These are phyloP conservation scores for Mycosphaerelloides madeirae DNA, from an alignment of 2,329 filamentous ascomycete species.

Conservation along the genomic window DNA sequence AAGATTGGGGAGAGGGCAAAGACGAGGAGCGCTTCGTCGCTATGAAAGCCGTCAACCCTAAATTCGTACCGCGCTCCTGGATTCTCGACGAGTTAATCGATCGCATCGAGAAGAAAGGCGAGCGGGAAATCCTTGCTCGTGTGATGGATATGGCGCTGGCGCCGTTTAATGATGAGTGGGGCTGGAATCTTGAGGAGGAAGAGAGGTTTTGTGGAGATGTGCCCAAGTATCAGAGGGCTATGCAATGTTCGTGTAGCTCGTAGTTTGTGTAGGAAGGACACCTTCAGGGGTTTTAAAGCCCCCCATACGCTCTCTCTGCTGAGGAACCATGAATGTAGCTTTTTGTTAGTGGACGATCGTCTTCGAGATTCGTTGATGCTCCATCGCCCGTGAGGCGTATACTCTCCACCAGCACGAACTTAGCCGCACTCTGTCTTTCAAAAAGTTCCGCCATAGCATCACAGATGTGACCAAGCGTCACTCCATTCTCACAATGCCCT, in stretches of 20 bases:
- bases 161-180: constrained; percentile 79
- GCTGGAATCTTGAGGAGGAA: constrained; percentile 65
- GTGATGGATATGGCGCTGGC: constrained; percentile 78
- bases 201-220: constrained; percentile 81
- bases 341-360: constrained; percentile 13
- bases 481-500: constrained; percentile 5
- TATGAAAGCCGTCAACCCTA: constrained; percentile 89
- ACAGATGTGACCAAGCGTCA: constrained; percentile 18
- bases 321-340: constrained; percentile 9
- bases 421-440: constrained; percentile 8
- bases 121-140: constrained; percentile 70
- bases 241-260: constrained; percentile 96
- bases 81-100: constrained; percentile 89
- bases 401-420: constrained; percentile 22
- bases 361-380: constrained; percentile 1
- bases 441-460: constrained; percentile 28
- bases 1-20: constrained; percentile 66
- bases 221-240: constrained; percentile 67
- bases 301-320: constrained; percentile 7
- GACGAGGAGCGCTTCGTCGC: constrained; percentile 56
- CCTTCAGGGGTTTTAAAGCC: neutral
- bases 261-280: constrained; percentile 37
- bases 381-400: constrained; percentile 12
- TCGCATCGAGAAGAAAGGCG: constrained; percentile 76
- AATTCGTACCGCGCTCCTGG: constrained; percentile 87